Evolutionary conservation across 108 stramenopile species (phyloP), one percentile per base, ranked within the genome.

Genomic region (Seminavis robusta): DNA sequence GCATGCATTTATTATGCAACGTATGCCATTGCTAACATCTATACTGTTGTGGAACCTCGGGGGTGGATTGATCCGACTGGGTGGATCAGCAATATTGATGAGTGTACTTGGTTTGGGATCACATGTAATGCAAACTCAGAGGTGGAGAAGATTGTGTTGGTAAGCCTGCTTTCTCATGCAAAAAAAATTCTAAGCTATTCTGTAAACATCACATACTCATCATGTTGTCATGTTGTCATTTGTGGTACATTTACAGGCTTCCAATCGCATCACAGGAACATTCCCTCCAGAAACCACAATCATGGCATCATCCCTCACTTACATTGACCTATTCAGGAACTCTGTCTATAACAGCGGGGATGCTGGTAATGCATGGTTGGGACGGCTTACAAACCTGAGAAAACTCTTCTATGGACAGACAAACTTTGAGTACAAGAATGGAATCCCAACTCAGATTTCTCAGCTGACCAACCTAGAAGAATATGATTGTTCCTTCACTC

Each of bases 191-290:
- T n/a, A n/a, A n/a, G n/a, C n/a, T n/a, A n/a, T n/a, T n/a, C n/a
- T n/a, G n/a, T n/a, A n/a, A n/a, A n/a, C n/a, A n/a, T n/a, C 24
- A 31, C 23, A 52, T 27, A 37, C 36, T 27, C 48, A 53, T 42
- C 40, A 38, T 10, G 72, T 73, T 15, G 44, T 40, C 6, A 33
- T 48, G n/a, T 36, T 73, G 15, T 57, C 65, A 56, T 39, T 66
- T n/a, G n/a, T n/a, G n/a, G n/a, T n/a, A n/a, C n/a, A n/a, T n/a
- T n/a, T n/a, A n/a, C n/a, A n/a, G 17, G 56, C 56, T 23, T 34
- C 32, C 30, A 66, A 65, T 38, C 47, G 50, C 5, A 24, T 73
- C 40, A 73, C 72, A 19, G 72, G 72, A 11, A 45, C 51, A 23
- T 65, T 60, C 32, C 72, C 72, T 8, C 37, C 40, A 0, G 72